Evolutionary conservation across 2,329 filamentous ascomycete genomes (phyloP).

Genomic region (Microdochium bolleyi): DNA sequence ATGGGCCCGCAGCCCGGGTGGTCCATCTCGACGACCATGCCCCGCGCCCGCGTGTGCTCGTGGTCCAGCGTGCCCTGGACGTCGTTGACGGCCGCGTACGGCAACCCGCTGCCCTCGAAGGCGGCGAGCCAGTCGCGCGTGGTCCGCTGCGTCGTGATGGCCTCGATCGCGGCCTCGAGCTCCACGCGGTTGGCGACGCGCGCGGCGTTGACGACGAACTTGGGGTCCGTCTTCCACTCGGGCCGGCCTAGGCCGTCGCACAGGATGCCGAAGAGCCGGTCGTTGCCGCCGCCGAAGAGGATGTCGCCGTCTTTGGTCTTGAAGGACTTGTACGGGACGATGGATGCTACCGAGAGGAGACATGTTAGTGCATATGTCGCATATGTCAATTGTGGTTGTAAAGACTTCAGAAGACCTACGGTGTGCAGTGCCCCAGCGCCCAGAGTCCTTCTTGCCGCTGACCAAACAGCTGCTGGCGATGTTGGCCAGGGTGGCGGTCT

Average conservation of each 20-base stretch:
- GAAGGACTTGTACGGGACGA: slow-evolving; percentile 90
- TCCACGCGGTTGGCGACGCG: slow-evolving; percentile 64
- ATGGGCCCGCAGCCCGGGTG: slow-evolving; percentile 78
- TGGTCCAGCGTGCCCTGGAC: slow-evolving; percentile 78
- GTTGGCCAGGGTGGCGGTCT: slow-evolving; percentile 90
- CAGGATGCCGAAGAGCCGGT: slow-evolving; percentile 58
- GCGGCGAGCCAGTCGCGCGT: slow-evolving; percentile 82
- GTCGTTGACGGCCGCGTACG: slow-evolving; percentile 92
- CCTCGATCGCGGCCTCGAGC: slow-evolving; percentile 74
- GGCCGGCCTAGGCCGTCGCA: slow-evolving; percentile 50
- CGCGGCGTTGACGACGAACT: slow-evolving; percentile 53
- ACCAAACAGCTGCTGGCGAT: slow-evolving; percentile 89
- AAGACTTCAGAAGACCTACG: slow-evolving; percentile 43
- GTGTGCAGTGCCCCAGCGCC: slow-evolving; percentile 94
- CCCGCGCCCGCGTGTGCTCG: slow-evolving; percentile 72
- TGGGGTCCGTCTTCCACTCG: slow-evolving; percentile 51
- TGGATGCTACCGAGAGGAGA: slow-evolving; percentile 56
- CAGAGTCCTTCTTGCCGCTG: slow-evolving; percentile 77
- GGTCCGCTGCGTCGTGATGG: slow-evolving; percentile 64
- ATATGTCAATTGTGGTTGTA: slow-evolving; percentile 5
- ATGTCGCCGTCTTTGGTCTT: slow-evolving; percentile 64
- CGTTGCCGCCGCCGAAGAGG: slow-evolving; percentile 65
- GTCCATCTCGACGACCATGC: slow-evolving; percentile 85
- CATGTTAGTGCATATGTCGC: background rate
- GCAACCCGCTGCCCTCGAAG: slow-evolving; percentile 87